phyloP scores from a whole-genome alignment of 2,329 filamentous ascomycete species.

The Epichloe elymi region DNA sequence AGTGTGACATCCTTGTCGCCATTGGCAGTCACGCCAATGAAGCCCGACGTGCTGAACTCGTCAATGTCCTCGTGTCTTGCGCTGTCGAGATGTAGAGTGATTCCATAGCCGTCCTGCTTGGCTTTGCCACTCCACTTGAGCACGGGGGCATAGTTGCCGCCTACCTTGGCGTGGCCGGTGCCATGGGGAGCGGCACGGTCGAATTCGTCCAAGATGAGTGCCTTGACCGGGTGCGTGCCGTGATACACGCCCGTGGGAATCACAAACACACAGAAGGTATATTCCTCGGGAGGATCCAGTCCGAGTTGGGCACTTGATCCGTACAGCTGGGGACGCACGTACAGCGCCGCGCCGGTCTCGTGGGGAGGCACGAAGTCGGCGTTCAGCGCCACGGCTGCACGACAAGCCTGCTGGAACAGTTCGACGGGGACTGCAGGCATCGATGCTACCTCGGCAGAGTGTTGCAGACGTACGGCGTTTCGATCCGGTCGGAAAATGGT shows the following conservation, averaged over 20 bases:
- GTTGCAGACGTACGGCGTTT: slow-evolving; percentile 74
- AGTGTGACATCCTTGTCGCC: slow-evolving; percentile 51
- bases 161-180: slow-evolving; percentile 83
- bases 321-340: slow-evolving; percentile 80
- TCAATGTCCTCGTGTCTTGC: slow-evolving; percentile 74
- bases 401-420: slow-evolving; percentile 63
- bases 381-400: slow-evolving; percentile 74
- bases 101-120: slow-evolving; percentile 68
- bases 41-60: slow-evolving; percentile 90
- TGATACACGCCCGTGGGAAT: slow-evolving; percentile 92
- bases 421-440: slow-evolving; percentile 68
- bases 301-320: slow-evolving; percentile 80
- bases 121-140: slow-evolving; percentile 78
- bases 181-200: slow-evolving; percentile 87
- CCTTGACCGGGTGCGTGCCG: slow-evolving; percentile 75
- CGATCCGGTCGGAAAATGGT: slow-evolving; percentile 77
- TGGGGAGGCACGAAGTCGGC: slow-evolving; percentile 86
- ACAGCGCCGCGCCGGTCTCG: slow-evolving; percentile 80
- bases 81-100: slow-evolving; percentile 87
- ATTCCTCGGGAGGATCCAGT: slow-evolving; percentile 77
- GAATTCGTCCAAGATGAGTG: slow-evolving; percentile 81
- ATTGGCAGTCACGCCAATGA: slow-evolving; percentile 62
- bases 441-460: slow-evolving; percentile 71
- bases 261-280: slow-evolving; percentile 81
- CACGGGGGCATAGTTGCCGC: slow-evolving; percentile 92